Base-by-base conservation (phyloP, 2,329 filamentous ascomycete species). In the Corniculantispora saksenae region DNA sequence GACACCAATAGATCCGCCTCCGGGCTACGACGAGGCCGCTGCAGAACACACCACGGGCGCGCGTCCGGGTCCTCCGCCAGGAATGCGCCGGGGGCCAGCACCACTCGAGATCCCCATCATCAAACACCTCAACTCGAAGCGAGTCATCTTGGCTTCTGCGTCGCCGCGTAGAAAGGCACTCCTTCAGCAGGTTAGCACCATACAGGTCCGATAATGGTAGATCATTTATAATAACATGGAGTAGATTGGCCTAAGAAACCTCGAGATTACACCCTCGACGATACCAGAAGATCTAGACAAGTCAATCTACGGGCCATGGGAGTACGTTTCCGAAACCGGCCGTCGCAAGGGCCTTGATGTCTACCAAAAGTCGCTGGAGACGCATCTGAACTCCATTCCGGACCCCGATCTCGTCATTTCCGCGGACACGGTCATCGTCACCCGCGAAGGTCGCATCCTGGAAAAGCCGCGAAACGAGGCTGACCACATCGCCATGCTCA, bases 291-390 rank as follows among this genome's bases (percentile, higher is more conserved):
- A 98, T 80, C 86, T 97, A 63, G 86, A 92, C 72, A 97, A 98
- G 77, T 77, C 80, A 9, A 76, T 79, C 2, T 85, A 94, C 66
- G 87, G 89, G 1, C 92, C 95, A 1, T 91, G 92, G 76, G 93
- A 97, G 80, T 99, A 99, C 80, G 95, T 97, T 23, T 84, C 94
- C 17, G 88, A 89, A 65, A 99, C 95, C 2, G 94, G 94, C 3
- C 87, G 87, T 25, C 86, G 90, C 71, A 99, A 99, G 79, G 91
- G 90, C 59, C 84, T 93, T 51, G 85, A 91, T 54, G 91, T 98
- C 12, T 88, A 88, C 76, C 72, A 80, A 61, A 71, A 75, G 3
- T 80, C 78, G 4, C 70, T 87, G 19, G 75, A 78, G 63, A 76
- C 73, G n/a, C 73, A 83, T 55, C 71, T 80, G 19, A 76, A 76